Evolutionary conservation across 2,329 filamentous ascomycete genomes (phyloP).

Genomic region (Ophiocordyceps unilateralis): DNA sequence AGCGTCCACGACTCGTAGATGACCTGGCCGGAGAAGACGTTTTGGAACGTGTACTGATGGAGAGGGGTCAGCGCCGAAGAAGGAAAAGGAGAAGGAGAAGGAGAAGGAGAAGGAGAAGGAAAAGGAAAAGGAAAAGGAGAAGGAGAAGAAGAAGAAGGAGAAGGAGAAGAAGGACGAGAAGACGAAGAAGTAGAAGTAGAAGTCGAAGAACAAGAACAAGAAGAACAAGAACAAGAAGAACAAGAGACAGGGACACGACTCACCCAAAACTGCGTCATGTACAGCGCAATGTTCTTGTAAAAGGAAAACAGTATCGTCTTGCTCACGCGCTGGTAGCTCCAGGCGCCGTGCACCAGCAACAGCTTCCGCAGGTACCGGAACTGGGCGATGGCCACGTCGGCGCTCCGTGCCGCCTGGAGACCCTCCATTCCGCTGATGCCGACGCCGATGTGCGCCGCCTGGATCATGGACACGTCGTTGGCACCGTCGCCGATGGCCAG

Average conservation of each 20-base stretch:
- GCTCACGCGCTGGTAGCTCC: conserved; percentile 94
- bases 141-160: too few relatives aligned
- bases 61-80: background rate
- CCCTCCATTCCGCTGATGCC: conserved; percentile 96
- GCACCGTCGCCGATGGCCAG: conserved; percentile 94
- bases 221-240: too few relatives aligned
- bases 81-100: too few relatives aligned
- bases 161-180: too few relatives aligned
- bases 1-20: conserved; percentile 99
- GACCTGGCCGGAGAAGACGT: conserved; percentile 91
- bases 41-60: conserved; percentile 80
- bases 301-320: conserved; percentile 97
- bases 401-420: conserved; percentile 86
- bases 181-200: too few relatives aligned
- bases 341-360: conserved; percentile 84
- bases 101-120: background rate
- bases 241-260: too few relatives aligned
- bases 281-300: conserved; percentile 97
- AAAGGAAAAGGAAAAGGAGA: too few relatives aligned
- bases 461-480: conserved; percentile 99
- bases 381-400: conserved; percentile 88
- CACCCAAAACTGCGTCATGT: conserved; percentile 99
- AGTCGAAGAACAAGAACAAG: too few relatives aligned
- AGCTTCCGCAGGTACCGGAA: conserved; percentile 92
- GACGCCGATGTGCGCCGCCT: conserved; percentile 93